Evolutionary conservation across 2,329 filamentous ascomycete species (phyloP), one percentile per base, ranked within the genome.

Genomic region (Podosphaera aphanis): DNA sequence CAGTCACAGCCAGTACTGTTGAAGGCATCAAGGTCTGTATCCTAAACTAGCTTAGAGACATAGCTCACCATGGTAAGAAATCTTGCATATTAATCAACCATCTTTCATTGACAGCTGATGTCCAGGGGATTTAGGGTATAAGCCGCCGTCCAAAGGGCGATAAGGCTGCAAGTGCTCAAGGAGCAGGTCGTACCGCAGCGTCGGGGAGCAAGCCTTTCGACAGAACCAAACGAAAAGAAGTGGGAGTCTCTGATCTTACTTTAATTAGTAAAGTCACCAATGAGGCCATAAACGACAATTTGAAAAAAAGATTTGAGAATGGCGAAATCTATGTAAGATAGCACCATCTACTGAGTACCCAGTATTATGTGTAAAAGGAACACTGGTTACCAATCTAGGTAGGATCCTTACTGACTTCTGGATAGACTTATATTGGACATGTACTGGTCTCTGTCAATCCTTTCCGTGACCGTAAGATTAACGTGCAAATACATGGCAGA

Each of bases 371-470:
- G 8, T 13, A n/a, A 33, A 33, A n/a, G 4, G 25, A 11, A 13
- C 8, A 33, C 6, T 11, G 13, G 11, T 33, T 33, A 33, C 3
- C 29, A n/a, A 33, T 33, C 6, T n/a, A 11, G 3, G 11, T 11
- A 13, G 8, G 36, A 45, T 36, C 20, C 15, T n/a, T 23, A 46
- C 49, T 53, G 47, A 50, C 49, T 1, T 50, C 20, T 31, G 10
- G 48, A 53, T 57, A 77, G 73, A 98, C 90, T 59, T 98, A 98
- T 64, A 98, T 98, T 62, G 90, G 90, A 66, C 88, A 95, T 79
- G 90, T 98, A 64, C 65, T 98, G 71, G 90, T 98, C 55, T 95
- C 90, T 35, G 90, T 98, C 62, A 98, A 98, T 64, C 90, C 90
- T 31, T 98, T 98, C 64, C 78, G 84, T 60, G 90, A 98, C 60